These are phyloP conservation scores for Xerocomellus chrysenteron DNA, from an alignment of 768 basidiomycete species.

Conservation along the genomic window DNA sequence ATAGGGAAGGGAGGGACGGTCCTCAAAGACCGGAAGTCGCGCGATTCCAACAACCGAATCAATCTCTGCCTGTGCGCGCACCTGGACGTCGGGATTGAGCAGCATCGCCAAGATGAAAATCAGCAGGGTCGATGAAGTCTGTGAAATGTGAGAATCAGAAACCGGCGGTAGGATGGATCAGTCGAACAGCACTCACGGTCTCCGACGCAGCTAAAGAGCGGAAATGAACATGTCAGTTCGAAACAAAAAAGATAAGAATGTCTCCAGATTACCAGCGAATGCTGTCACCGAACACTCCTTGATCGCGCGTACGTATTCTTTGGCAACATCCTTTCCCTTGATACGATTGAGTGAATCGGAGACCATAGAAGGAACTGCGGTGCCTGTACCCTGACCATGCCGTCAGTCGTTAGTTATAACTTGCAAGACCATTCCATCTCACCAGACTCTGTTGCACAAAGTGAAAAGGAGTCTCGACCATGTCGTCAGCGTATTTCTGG, in stretches of 20 bases:
- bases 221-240: background rate
- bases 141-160: background rate
- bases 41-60: conserved; percentile 30
- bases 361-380: conserved; percentile 29
- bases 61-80: conserved; percentile 39
- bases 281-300: conserved; percentile 32
- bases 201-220: conserved; percentile 26
- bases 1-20: conserved; percentile 28
- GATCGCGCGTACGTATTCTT: conserved; percentile 19
- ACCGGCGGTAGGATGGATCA: background rate
- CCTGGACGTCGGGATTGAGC: conserved; percentile 37
- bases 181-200: conserved; percentile 19
- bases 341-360: conserved; percentile 18
- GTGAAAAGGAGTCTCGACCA: conserved; percentile 32
- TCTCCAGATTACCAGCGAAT: conserved; percentile 19
- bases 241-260: background rate
- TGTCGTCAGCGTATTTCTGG: conserved; percentile 18
- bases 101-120: conserved; percentile 38
- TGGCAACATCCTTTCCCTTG: background rate
- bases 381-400: conserved; percentile 21
- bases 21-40: conserved; percentile 32
- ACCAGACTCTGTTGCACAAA: conserved; percentile 36
- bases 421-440: background rate
- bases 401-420: background rate
- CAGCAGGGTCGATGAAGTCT: conserved; percentile 34